Base-by-base conservation (phyloP, 495 filamentous ascomycete species). In the Tricharina praecox region DNA sequence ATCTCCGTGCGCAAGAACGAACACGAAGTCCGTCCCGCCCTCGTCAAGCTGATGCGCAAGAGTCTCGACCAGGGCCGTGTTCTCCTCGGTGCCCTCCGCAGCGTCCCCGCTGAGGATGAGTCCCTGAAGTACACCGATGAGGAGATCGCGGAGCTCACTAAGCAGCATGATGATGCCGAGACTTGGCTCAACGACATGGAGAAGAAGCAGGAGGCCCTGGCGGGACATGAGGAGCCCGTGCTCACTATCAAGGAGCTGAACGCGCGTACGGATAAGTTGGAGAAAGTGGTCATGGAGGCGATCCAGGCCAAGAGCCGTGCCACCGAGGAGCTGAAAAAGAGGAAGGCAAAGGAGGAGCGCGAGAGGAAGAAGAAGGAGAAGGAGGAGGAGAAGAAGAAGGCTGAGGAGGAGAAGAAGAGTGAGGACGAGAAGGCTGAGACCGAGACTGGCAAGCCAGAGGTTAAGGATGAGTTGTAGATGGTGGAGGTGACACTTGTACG, bases 131-230 rank as follows among this genome's bases (percentile, higher is more conserved):
- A 67, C 42, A 63, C 66, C 4, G 59, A 63, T 15, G 73, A 72
- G 9, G 85, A 93, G 55, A 67, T 87, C 7, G 65, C 69, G 44
- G 63, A 68, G 26, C 63, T 77, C 23, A 65, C 70, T 53, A 61
- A 67, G 10, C 59, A 67, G 10, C 68, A 72, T 43, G 62, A 64
- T 10, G 58, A 64, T 13, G 67, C 70, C 24, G 51, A 63, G 7
- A 52, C 62, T n/a, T 93, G 85, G 85, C 65, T 92, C 18, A 70
- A 75, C 34, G 68, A 75, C 58, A 76, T 79, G 55, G 61, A 79
- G n/a, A 66, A 66, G 0, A 61, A 66, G 41, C 84, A 92, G 56
- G 77, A 81, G 25, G 73, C 74, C 55, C 73, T 87, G 11, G 67
- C 70, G 19, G 65, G 64, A 18, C 76, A 76, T 4, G 79, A 82